These are phyloP conservation scores for Hibiscus syriacus DNA, from an alignment of 345 rosid species.

Conservation along the genomic window DNA sequence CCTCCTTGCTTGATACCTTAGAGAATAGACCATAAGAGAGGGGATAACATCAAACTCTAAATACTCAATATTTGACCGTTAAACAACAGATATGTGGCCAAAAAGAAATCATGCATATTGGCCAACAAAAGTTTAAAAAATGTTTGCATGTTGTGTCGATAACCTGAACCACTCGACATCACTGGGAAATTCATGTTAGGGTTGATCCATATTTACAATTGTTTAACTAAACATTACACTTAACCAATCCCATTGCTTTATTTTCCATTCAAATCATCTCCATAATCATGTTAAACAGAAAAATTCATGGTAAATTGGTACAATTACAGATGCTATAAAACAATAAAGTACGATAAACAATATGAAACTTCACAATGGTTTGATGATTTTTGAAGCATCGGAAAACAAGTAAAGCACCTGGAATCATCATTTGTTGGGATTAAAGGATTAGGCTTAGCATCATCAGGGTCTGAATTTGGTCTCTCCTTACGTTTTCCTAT, in stretches of 20 bases:
- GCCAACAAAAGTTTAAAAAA: too few species aligned
- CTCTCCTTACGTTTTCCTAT: conserved; percentile 86
- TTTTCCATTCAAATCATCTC: neutral
- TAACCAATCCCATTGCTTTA: neutral
- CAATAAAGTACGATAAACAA: neutral
- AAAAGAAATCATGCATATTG: too few species aligned
- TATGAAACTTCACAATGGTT: neutral
- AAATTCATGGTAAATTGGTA: neutral
- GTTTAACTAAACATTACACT: neutral
- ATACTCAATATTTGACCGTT: neutral
- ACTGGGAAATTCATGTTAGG: neutral
- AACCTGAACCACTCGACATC: neutral
- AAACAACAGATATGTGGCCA: too few species aligned
- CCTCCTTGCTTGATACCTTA: neutral
- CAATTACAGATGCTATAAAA: neutral
- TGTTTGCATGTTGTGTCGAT: neutral
- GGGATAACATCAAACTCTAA: neutral
- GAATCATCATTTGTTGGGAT: conserved; percentile 55
- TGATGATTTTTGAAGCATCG: neutral
- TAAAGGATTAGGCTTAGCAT: conserved; percentile 42
- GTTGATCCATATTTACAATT: neutral
- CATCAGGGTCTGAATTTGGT: conserved; percentile 36
- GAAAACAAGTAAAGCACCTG: conserved; percentile 40
- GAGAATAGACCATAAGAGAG: neutral
- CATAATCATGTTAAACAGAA: neutral